Conservation (phyloP, 2,329 filamentous ascomycete species). For the Monosporascus sp. region DNA sequence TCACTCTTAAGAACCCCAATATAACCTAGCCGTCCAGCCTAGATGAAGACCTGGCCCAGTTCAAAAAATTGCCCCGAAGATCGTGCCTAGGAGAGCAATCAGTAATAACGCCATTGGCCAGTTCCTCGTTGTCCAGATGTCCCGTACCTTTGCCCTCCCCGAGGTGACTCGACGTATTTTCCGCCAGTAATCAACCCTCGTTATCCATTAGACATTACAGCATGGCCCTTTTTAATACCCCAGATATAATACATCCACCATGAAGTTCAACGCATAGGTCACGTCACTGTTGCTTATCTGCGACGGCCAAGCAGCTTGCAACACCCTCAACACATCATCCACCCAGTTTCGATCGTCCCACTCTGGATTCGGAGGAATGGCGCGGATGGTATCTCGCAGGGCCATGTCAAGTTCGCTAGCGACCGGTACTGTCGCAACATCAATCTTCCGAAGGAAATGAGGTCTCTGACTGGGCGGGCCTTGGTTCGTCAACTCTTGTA, state of each 20-base stretch:
- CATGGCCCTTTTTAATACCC: neutral
- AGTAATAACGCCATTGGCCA: neutral
- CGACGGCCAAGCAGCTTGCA: conserved; percentile 4
- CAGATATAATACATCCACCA: conserved; percentile 3
- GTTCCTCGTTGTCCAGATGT: neutral
- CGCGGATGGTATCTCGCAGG: conserved; percentile 5
- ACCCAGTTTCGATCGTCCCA: conserved; percentile 8
- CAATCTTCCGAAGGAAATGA: conserved; percentile 1
- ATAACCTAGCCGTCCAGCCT: neutral
- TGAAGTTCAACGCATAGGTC: neutral
- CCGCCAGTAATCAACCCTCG: too few species aligned
- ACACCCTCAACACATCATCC: conserved; percentile 4
- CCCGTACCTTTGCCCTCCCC: neutral
- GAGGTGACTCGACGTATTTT: neutral
- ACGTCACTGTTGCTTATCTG: neutral
- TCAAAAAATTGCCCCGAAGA: neutral
- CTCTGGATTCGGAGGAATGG: conserved; percentile 3
- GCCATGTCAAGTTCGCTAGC: conserved; percentile 1
- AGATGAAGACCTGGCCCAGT: neutral
- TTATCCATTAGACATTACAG: neutral
- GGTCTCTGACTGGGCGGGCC: neutral
- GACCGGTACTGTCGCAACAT: conserved; percentile 5
- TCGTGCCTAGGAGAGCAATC: neutral
- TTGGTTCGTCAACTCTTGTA: neutral
- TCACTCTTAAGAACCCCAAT: neutral